Base-by-base conservation (phyloP, 352 stramenopile genomes). In the Globisporangium perplexum region DNA sequence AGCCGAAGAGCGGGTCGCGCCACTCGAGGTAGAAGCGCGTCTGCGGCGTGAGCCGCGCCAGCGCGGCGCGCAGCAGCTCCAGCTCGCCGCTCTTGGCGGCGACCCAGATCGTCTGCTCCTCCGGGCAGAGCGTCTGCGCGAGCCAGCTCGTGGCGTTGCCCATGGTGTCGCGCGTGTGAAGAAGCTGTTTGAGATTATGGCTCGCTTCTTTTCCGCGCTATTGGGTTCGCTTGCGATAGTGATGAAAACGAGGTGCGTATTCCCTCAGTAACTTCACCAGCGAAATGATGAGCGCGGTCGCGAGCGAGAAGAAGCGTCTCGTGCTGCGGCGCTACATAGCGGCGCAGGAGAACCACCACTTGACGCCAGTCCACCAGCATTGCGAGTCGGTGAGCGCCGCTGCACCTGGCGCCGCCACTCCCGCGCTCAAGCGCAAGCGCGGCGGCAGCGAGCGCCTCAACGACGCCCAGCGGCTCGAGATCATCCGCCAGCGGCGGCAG, bases 131-230 rank as follows among this genome's bases (percentile, higher is more conserved):
- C 33, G 66, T 73, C 70, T 88, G 77, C 55, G 82, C 50, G 42
- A 90, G 44, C 82, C 82, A 93, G 55, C 75, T 88, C 59, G 79
- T 74, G 20, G 77, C 62, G 59, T 90, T 90, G 28, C 82, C 82
- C 82, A 92, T 92, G n/a, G n/a, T n/a, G n/a, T n/a, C n/a, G n/a
- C n/a, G n/a, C n/a, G n/a, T n/a, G n/a, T n/a, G n/a, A n/a, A n/a
- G 18, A 23, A 30, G 26, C 26, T 30, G 2, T 30, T 30, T 30
- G 26, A n/a, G n/a, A n/a, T n/a, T n/a, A n/a, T 30, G 3, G 26
- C 7, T n/a, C 39, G 17, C 39, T 44, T 44, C 41, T 46, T 46
- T 24, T n/a, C n/a, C n/a, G n/a, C n/a, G n/a, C 15, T 20, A 8
- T 8, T 8, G 28, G 10, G 28, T 11, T 31, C 28, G 10, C 7